phyloP scores from a whole-genome alignment of 1,284 basidiomycete genomes.

The Cystobasidium sp. region DNA sequence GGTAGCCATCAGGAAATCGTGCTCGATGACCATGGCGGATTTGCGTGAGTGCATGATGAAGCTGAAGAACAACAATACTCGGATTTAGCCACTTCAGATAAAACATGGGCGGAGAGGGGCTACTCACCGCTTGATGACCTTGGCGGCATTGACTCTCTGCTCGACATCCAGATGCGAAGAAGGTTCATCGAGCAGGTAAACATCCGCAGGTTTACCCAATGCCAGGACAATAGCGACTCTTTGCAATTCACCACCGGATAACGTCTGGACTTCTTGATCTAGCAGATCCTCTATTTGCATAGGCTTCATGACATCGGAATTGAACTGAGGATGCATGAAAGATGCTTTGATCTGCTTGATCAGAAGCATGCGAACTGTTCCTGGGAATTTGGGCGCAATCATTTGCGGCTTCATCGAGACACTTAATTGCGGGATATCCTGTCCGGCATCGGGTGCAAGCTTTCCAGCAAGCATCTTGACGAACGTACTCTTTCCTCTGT shows the following conservation, averaged over 20 bases:
- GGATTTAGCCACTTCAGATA: background rate
- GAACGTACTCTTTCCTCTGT: slow-evolving; percentile 86
- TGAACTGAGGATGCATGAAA: slow-evolving; percentile 96
- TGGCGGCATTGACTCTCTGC: slow-evolving; percentile 94
- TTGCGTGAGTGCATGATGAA: slow-evolving; percentile 94
- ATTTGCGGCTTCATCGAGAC: slow-evolving; percentile 96
- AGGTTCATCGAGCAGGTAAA: slow-evolving; percentile 78
- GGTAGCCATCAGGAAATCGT: slow-evolving; percentile 96
- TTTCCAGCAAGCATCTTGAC: slow-evolving; percentile 86
- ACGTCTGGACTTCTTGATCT: slow-evolving; percentile 93
- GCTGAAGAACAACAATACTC: slow-evolving; percentile 56
- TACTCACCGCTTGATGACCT: slow-evolving; percentile 87
- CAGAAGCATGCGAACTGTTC: slow-evolving; percentile 87
- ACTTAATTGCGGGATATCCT: slow-evolving; percentile 74
- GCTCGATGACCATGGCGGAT: slow-evolving; percentile 95
- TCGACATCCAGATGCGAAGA: slow-evolving; percentile 90
- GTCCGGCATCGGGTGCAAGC: slow-evolving; percentile 79
- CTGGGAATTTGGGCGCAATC: slow-evolving; percentile 92
- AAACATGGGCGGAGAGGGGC: background rate
- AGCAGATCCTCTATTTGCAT: slow-evolving; percentile 88
- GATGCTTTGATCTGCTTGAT: slow-evolving; percentile 89
- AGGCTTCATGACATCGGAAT: slow-evolving; percentile 92
- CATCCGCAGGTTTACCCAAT: slow-evolving; percentile 74
- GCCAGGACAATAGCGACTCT: slow-evolving; percentile 86
- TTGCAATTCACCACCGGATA: slow-evolving; percentile 95